Evolutionary conservation across 1,139 yeast genomes (phyloP), one percentile per base, ranked within the genome.

Genomic region (Barnettozyma hawaiiensis): DNA sequence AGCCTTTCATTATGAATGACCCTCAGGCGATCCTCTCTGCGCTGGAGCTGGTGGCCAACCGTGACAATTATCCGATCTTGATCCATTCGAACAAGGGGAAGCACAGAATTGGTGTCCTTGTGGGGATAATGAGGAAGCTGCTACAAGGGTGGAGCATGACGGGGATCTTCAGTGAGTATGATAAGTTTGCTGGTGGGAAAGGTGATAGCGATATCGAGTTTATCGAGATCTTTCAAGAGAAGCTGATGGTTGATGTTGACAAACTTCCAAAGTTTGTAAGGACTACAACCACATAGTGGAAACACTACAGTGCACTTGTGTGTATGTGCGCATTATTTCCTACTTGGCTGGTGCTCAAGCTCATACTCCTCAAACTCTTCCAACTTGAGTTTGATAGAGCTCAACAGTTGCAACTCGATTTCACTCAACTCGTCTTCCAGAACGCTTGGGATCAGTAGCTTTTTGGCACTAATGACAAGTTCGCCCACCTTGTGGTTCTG

Each of bases 81-180:
- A 76, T 92, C 14, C 97, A 92, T 61, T 86, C 96, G 4, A 87
- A 90, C 61, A 92, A 92, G 64, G 97, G 98, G 8, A 90, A 92
- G 61, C 98, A 92, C 60, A 66, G 98, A 39, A 90, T 87, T 1
- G 97, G 97, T 0, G 89, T 92, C 2, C 69, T 89, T 36, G 94
- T 89, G 15, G 98, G 97, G 0, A 72, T 86, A 21, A 81, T 90
- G 76, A 67, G 98, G 40, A 86, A 85, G 58, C 62, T 84, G 46
- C 67, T 89, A 34, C 96, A 89, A 62, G 95, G 95, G 2, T 90
- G 98, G 98, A 79, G 94, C 47, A 70, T 86, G 57, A 83, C 96
- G 42, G 95, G 96, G 1, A 84, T 87, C 5, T 92, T 87, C 62
- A 96, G 89, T 60, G 98, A 92, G 60, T 92, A 92, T 62, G 89